Evolutionary conservation across 257 asterid species (phyloP).

Genomic region (Rubia yunnanensis): DNA sequence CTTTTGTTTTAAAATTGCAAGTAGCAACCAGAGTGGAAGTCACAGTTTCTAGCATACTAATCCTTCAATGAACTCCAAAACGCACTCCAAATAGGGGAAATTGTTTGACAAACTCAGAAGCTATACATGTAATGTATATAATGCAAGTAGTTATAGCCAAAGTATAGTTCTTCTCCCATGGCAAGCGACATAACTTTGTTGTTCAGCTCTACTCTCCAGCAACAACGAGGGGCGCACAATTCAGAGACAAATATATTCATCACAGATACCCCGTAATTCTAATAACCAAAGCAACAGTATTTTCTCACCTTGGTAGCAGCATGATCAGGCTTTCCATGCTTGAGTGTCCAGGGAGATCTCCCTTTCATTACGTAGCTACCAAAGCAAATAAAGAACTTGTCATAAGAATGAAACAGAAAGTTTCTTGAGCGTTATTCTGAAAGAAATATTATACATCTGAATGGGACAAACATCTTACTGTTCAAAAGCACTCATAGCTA

Average conservation of each 20-base stretch:
- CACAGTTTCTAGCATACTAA: no score
- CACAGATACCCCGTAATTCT: background rate
- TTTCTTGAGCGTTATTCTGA: background rate
- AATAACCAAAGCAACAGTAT: background rate
- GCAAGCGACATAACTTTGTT: background rate
- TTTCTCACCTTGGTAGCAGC: conserved; percentile 66
- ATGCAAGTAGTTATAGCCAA: background rate
- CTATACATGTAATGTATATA: background rate
- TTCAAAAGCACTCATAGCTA: conserved; percentile 76
- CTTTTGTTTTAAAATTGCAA: background rate
- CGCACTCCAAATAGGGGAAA: background rate
- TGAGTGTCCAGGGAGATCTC: conserved; percentile 83
- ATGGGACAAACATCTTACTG: conserved; percentile 45
- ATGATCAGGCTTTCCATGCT: conserved; percentile 92
- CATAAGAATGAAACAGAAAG: conserved; percentile 5
- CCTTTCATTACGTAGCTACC: conserved; percentile 78
- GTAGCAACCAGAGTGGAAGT: background rate
- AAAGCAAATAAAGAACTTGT: conserved; percentile 15
- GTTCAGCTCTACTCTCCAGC: no score
- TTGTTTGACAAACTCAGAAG: background rate
- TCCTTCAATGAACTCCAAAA: background rate
- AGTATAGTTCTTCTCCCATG: background rate
- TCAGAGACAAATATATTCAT: background rate
- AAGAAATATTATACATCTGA: background rate
- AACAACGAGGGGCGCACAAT: background rate